Percentiles rank a stretch among this genome's conserved stretches.
These are phyloP conservation scores for Darksidea phi DNA, from an alignment of 495 filamentous ascomycete species.

Conservation along the genomic window DNA sequence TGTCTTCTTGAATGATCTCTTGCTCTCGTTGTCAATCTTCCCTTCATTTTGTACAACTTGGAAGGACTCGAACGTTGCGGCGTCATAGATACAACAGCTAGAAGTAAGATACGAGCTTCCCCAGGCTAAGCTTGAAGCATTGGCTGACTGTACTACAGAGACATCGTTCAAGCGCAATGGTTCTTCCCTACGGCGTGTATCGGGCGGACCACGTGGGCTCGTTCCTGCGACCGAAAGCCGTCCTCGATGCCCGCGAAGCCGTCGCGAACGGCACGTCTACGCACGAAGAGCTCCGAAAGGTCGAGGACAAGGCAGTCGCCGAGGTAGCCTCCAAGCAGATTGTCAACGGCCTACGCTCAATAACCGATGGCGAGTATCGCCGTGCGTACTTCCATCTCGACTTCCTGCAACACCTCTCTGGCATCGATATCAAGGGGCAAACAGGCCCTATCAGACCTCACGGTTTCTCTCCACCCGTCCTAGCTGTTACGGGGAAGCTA, in stretches of 20 bases:
- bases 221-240: constrained; percentile 35
- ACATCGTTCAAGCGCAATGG: constrained; percentile 22
- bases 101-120: neutral
- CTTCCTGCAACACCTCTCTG: constrained; percentile 34
- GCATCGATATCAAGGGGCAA: constrained; percentile 32
- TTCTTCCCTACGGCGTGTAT: constrained; percentile 35
- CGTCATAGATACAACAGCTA: neutral
- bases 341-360: constrained; percentile 32
- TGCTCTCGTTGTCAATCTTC: neutral
- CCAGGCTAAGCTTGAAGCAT: neutral
- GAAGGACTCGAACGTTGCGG: neutral
- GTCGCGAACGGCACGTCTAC: constrained; percentile 19
- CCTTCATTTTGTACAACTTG: neutral
- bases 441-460: constrained; percentile 28
- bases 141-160: neutral
- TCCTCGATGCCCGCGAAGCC: constrained; percentile 33
- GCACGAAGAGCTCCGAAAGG: constrained; percentile 24
- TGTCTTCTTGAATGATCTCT: neutral
- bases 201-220: constrained; percentile 41
- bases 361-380: constrained; percentile 39
- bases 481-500: constrained; percentile 35
- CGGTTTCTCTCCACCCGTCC: constrained; percentile 35
- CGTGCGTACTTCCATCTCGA: constrained; percentile 40
- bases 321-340: constrained; percentile 34
- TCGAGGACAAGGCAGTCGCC: constrained; percentile 32